phyloP scores from a whole-genome alignment of 805 yeast species.

The Saccharomycopsis lassenensis region DNA sequence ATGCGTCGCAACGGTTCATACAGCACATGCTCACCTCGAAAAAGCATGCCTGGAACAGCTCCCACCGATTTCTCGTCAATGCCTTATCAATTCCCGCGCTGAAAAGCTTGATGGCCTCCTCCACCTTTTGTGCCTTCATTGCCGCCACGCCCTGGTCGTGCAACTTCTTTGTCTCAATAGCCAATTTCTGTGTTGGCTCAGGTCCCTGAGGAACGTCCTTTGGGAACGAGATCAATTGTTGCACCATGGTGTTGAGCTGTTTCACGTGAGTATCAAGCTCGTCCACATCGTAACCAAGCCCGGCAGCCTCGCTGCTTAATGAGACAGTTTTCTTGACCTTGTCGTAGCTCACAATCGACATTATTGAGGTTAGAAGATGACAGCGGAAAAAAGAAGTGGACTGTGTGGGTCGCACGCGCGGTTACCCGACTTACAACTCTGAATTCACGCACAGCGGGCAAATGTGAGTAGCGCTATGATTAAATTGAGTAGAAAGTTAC shows the following conservation, averaged over 20 bases:
- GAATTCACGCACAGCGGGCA: no score
- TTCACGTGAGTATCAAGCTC: no score
- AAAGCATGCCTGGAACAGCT: constrained; percentile 58
- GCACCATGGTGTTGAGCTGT: constrained; percentile 27
- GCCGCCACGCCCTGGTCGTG: constrained; percentile 53
- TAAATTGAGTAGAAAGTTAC: no score
- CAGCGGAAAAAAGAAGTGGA: no score
- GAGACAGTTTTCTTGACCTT: no score
- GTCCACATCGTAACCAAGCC: no score
- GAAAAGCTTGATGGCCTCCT: constrained; percentile 55
- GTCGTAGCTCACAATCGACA: no score
- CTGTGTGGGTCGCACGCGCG: no score
- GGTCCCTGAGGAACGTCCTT: constrained; percentile 44
- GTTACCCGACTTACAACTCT: no score
- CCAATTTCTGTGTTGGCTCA: constrained; percentile 40
- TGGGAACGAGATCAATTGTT: constrained; percentile 34
- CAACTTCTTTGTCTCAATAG: constrained; percentile 52
- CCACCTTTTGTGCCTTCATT: constrained; percentile 42
- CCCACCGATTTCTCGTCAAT: constrained; percentile 58
- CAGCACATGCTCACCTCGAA: constrained; percentile 58
- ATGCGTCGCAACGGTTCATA: constrained; percentile 63
- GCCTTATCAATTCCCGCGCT: constrained; percentile 59
- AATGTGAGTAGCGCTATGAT: no score
- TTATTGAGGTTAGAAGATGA: no score
- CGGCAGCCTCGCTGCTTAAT: no score